These are phyloP conservation scores for Ogataea paraovalis DNA, from an alignment of 805 yeast species.

Conservation along the genomic window DNA sequence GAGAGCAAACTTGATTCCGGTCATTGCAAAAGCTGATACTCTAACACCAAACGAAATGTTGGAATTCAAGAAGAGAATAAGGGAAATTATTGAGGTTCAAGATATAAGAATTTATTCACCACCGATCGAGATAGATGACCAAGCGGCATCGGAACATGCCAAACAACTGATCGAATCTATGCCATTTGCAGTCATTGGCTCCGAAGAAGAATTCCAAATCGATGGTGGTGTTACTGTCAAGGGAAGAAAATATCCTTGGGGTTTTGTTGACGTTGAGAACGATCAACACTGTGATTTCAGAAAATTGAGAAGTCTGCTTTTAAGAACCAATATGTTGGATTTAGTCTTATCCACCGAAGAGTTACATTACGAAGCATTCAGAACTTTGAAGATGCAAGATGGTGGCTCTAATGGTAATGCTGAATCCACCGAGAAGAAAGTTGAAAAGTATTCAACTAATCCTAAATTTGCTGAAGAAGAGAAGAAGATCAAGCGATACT, in stretches of 20 bases:
- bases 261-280: slow-evolving; percentile 81
- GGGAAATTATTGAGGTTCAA: slow-evolving; percentile 80
- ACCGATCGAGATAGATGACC: slow-evolving; percentile 71
- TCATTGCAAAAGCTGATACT: slow-evolving; percentile 87
- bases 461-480: slow-evolving; percentile 97
- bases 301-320: slow-evolving; percentile 69
- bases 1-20: slow-evolving; percentile 83
- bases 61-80: slow-evolving; percentile 67
- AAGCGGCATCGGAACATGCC: slow-evolving; percentile 74
- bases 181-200: slow-evolving; percentile 84
- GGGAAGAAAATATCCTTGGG: slow-evolving; percentile 91
- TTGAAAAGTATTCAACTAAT: slow-evolving; percentile 50
- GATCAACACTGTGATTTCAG: slow-evolving; percentile 83
- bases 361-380: slow-evolving; percentile 73
- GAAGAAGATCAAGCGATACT: slow-evolving; percentile 85
- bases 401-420: slow-evolving; percentile 12
- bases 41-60: slow-evolving; percentile 67
- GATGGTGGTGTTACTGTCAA: slow-evolving; percentile 57
- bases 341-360: slow-evolving; percentile 77
- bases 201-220: slow-evolving; percentile 66
- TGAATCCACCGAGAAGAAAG: slow-evolving; percentile 18
- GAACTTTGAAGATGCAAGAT: slow-evolving; percentile 63
- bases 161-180: slow-evolving; percentile 74
- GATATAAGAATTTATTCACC: slow-evolving; percentile 82
- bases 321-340: slow-evolving; percentile 83